Evolutionary conservation across 495 filamentous ascomycete species (phyloP).

Genomic region (Trichoderma reesei): DNA sequence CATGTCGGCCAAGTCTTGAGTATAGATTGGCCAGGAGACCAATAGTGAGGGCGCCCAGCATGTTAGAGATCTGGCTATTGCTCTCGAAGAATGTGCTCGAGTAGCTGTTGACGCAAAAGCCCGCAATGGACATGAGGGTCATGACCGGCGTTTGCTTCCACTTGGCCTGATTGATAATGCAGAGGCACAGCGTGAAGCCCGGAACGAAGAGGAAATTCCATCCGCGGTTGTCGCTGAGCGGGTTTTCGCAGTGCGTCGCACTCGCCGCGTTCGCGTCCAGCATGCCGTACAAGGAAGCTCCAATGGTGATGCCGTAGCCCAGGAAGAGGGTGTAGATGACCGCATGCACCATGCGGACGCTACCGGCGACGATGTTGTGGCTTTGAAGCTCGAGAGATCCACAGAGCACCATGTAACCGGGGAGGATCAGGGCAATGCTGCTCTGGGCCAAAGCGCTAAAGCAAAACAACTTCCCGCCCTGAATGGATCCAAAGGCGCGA

Average conservation of each 20-base stretch:
- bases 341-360: slow-evolving; percentile 90
- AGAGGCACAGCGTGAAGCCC: slow-evolving; percentile 71
- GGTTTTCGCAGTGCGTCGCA: slow-evolving; percentile 57
- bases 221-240: slow-evolving; percentile 40
- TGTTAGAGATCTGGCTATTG: slow-evolving; percentile 75
- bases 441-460: slow-evolving; percentile 89
- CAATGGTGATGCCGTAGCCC: slow-evolving; percentile 94
- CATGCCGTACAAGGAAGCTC: slow-evolving; percentile 79
- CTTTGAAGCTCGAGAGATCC: slow-evolving; percentile 83
- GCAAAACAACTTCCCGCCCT: slow-evolving; percentile 64
- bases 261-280: slow-evolving; percentile 67
- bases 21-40: slow-evolving; percentile 84
- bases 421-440: slow-evolving; percentile 84
- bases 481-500: slow-evolving; percentile 76
- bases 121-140: slow-evolving; percentile 69
- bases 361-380: slow-evolving; percentile 75
- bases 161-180: slow-evolving; percentile 80
- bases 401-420: slow-evolving; percentile 60
- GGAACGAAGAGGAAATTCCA: slow-evolving; percentile 70
- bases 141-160: slow-evolving; percentile 81
- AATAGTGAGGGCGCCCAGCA: slow-evolving; percentile 76
- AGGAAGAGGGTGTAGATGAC: slow-evolving; percentile 93
- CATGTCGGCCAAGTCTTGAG: slow-evolving; percentile 53
- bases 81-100: slow-evolving; percentile 58
- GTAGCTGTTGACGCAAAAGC: slow-evolving; percentile 85